A percentile compares a stretch with the other conserved stretches of the same genome.
These are phyloP conservation scores for Dictyostelium purpureum DNA, from an alignment of 78 protist species.

Conservation along the genomic window DNA sequence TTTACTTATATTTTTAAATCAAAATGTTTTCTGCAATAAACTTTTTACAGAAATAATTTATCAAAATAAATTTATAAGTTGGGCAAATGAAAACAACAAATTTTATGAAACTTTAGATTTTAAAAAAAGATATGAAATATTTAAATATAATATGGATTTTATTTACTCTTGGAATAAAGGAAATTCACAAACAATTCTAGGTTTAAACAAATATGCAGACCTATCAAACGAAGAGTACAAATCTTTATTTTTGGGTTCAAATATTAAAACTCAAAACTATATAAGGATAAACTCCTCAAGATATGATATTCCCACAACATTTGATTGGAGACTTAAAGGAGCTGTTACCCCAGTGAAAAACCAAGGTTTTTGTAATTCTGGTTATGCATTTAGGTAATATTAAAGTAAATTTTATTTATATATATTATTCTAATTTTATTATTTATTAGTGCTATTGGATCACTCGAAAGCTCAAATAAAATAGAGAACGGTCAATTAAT, in stretches of 20 bases:
- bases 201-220: conserved; percentile 59
- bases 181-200: conserved; percentile 29
- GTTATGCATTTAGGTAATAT: too few species aligned
- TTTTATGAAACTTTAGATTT: background rate
- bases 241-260: conserved; percentile 23
- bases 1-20: too few species aligned
- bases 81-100: conserved; percentile 6
- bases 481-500: too few species aligned
- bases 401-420: too few species aligned
- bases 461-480: too few species aligned
- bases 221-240: conserved; percentile 39
- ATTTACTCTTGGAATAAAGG: conserved; percentile 13
- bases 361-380: conserved; percentile 91
- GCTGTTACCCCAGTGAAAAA: conserved; percentile 86
- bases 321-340: conserved; percentile 86
- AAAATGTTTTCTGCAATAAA: too few species aligned
- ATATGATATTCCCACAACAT: too few species aligned
- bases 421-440: too few species aligned
- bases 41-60: background rate
- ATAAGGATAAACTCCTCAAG: too few species aligned
- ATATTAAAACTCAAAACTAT: too few species aligned
- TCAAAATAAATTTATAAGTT: background rate
- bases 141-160: conserved; percentile 40
- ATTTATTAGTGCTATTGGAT: too few species aligned
- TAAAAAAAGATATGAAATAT: background rate